Evolutionary conservation across 2,329 filamentous ascomycete genomes (phyloP), one percentile per base, ranked within the genome.

Genomic region (Epichloe amarillans): DNA sequence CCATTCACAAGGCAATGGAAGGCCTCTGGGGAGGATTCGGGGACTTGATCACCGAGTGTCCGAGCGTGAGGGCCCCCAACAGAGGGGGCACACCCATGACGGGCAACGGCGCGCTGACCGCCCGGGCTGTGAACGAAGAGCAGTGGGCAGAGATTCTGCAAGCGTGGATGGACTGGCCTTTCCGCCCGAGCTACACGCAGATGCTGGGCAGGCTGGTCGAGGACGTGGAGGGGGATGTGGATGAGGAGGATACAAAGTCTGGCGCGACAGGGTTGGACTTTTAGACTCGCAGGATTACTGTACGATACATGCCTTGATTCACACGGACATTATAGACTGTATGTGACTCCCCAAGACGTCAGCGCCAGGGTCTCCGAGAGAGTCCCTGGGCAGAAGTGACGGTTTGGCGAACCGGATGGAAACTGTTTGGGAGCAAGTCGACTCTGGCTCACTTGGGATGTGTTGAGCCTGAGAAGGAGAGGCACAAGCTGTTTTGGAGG

Each of bases 91-190:
- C 65, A 5, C 64, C 68, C 0, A 50, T 67, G 30, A 58, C 55
- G 12, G 70, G 70, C 3, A 56, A 66, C 12, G 67, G 68, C 2
- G 64, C 70, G 50, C 49, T 83, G 36, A 61, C 63, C 0, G 66
- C 74, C 5, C 65, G 81, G 4, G 61, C 65, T 26, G 56, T 86
- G 52, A 79, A 74, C 42, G 62, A 70, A 56, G 58, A 61, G 14
- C 80, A 85, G 69, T 71, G 80, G 62, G 61, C 70, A 17, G 77
- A 83, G 53, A 65, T 87, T 15, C 54, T 81, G 4, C 69, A 76
- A 55, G 73, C 75, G 0, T 87, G 79, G 72, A 71, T 79, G 63
- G 67, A 74, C 47, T 88, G 83, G 83, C 82, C 82, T 0, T 86
- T 85, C 56, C 64, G 66, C 3, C 80, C 80, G 1, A 56, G 61